Conservation (phyloP, 73 alveolate genomes). For the Uronychia binucleata region DNA sequence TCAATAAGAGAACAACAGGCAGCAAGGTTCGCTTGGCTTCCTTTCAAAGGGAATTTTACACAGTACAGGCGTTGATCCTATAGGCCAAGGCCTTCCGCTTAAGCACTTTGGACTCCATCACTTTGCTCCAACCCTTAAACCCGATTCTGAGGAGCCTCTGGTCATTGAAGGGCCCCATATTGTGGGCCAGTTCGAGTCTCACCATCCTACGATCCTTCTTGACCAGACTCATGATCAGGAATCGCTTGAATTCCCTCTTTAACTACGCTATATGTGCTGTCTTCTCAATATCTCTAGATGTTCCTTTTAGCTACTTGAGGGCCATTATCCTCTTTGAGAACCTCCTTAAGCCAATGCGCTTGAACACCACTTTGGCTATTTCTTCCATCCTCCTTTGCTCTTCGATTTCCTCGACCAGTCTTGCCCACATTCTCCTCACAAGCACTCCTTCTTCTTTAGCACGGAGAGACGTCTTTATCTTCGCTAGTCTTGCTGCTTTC, state of each 20-base stretch:
- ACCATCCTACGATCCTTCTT: background rate
- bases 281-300: background rate
- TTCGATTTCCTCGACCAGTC: no score
- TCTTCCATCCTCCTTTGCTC: no score
- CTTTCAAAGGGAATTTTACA: background rate
- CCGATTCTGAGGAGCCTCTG: background rate
- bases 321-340: background rate
- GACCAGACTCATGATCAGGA: background rate
- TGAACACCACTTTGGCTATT: no score
- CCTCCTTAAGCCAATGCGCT: no score
- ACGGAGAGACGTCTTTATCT: no score
- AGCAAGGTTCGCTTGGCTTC: no score
- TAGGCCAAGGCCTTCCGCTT: background rate
- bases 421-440: no score
- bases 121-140: background rate
- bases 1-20: background rate
- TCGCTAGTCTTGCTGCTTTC: no score
- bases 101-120: background rate
- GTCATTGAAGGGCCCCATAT: background rate
- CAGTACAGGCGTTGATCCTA: background rate
- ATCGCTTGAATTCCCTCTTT: background rate
- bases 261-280: no score
- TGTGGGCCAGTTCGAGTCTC: background rate
- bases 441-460: no score
- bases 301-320: background rate